These are phyloP conservation scores for Claviceps sp. DNA, from an alignment of 2,329 filamentous ascomycete species.

Conservation along the genomic window DNA sequence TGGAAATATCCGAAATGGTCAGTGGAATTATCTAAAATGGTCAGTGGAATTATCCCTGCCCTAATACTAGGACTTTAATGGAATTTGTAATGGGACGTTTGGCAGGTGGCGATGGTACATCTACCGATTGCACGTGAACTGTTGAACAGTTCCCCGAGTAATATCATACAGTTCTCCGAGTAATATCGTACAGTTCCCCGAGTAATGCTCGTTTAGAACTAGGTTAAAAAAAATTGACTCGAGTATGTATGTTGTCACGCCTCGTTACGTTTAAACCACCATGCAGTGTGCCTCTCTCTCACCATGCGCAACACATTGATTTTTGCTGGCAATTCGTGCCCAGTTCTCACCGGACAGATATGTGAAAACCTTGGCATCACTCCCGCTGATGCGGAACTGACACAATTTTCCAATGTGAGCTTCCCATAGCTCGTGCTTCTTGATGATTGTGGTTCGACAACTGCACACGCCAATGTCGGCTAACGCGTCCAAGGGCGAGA, in stretches of 20 bases:
- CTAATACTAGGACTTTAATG: no score
- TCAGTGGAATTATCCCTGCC: no score
- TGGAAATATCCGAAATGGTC: no score
- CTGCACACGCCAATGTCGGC: slow-evolving; percentile 7
- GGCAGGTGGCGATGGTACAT: no score
- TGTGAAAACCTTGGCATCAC: slow-evolving; percentile 55
- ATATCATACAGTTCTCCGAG: no score
- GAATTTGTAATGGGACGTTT: no score
- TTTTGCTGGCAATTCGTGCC: slow-evolving; percentile 55
- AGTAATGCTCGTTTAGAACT: background rate
- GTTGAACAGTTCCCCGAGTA: no score
- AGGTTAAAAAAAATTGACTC: background rate
- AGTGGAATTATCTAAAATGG: no score
- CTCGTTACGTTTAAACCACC: slow-evolving; percentile 8
- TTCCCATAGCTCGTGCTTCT: slow-evolving; percentile 15
- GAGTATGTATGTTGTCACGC: slow-evolving; percentile 9
- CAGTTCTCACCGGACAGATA: slow-evolving; percentile 50
- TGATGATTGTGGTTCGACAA: background rate
- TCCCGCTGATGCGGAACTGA: slow-evolving; percentile 50
- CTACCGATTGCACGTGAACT: no score
- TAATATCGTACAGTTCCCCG: no score
- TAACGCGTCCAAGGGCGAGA: slow-evolving; percentile 42
- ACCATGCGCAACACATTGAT: slow-evolving; percentile 54
- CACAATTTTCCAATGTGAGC: slow-evolving; percentile 57
- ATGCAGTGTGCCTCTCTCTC: slow-evolving; percentile 5